Conservation (phyloP, 805 yeast species). For the Candida andamanensis region DNA sequence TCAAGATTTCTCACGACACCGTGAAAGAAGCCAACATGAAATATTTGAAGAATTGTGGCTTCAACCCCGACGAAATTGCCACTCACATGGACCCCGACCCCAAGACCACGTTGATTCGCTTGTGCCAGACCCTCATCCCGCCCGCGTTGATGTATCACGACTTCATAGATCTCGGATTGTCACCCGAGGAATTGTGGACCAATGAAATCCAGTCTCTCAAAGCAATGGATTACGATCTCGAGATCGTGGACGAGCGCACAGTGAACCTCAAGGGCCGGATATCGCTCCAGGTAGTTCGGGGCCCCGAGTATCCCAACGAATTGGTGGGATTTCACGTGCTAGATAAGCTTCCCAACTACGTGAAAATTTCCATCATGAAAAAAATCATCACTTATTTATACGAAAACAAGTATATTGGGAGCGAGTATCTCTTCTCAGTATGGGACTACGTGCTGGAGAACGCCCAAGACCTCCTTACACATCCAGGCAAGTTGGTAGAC, state of each 20-base stretch:
- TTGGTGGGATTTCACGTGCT: conserved; percentile 63
- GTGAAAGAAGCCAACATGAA: conserved; percentile 54
- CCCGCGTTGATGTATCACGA: conserved; percentile 8
- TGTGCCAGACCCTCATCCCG: conserved; percentile 23
- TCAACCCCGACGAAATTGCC: conserved; percentile 58
- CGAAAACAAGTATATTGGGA: conserved; percentile 52
- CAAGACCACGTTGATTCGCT: conserved; percentile 54
- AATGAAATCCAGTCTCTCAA: conserved; percentile 9
- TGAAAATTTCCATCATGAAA: conserved; percentile 52
- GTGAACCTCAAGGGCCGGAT: conserved; percentile 1
- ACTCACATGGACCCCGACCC: conserved; percentile 36
- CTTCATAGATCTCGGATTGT: conserved; percentile 14
- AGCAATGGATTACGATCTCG: conserved; percentile 9
- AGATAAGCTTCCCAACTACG: conserved; percentile 62
- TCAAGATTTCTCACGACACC: conserved; percentile 52
- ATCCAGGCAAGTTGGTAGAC: conserved; percentile 63
- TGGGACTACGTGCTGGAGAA: conserved; percentile 75
- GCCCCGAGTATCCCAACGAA: conserved; percentile 52
- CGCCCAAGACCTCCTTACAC: conserved; percentile 49
- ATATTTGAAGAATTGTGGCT: conserved; percentile 62
- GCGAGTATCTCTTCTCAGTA: conserved; percentile 61
- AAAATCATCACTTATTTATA: conserved; percentile 42
- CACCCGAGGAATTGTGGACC: conserved; percentile 8
- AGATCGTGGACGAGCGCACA: not conserved
- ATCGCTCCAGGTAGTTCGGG: conserved; percentile 13